phyloP scores from a whole-genome alignment of 2,329 filamentous ascomycete genomes.

The Leptographium flavum region DNA sequence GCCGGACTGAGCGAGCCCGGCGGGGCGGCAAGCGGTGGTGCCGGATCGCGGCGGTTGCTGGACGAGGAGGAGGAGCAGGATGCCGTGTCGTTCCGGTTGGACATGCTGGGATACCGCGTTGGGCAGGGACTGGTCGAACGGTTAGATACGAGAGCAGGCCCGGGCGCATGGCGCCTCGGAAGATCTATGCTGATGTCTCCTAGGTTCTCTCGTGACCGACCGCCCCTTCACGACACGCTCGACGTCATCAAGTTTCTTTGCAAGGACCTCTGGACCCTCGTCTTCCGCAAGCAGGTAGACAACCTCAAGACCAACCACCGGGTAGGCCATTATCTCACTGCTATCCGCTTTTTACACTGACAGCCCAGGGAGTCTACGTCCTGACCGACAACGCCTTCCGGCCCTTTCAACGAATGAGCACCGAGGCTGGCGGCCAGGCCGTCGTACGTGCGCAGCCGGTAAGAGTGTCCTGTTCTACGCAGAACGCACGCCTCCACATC shows the following conservation, averaged over 20 bases:
- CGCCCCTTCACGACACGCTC: conserved; percentile 80
- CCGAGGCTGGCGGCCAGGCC: conserved; percentile 60
- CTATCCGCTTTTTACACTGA: neutral
- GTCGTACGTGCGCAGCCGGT: conserved; percentile 67
- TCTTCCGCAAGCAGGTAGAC: conserved; percentile 95
- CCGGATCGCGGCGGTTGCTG: conserved; percentile 21
- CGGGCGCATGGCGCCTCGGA: too few relatives aligned
- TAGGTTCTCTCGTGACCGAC: conserved; percentile 69
- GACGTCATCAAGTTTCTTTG: conserved; percentile 98
- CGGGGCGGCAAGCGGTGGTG: neutral
- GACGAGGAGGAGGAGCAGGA: conserved; percentile 76
- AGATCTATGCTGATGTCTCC: neutral
- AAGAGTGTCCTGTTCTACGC: conserved; percentile 22
- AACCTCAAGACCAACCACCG: conserved; percentile 97
- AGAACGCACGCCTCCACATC: too few relatives aligned
- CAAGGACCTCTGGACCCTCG: conserved; percentile 91
- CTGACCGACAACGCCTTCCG: conserved; percentile 87
- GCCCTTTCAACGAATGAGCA: conserved; percentile 79
- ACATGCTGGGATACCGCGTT: conserved; percentile 77
- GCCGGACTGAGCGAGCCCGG: neutral
- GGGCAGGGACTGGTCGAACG: conserved; percentile 85
- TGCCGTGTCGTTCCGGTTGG: conserved; percentile 71
- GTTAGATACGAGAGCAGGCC: too few relatives aligned
- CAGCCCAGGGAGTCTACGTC: conserved; percentile 71
- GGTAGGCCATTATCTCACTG: conserved; percentile 27